Conservation (phyloP, 176 grass and related monocot genomes). For the Rhynchospora tenuis region DNA sequence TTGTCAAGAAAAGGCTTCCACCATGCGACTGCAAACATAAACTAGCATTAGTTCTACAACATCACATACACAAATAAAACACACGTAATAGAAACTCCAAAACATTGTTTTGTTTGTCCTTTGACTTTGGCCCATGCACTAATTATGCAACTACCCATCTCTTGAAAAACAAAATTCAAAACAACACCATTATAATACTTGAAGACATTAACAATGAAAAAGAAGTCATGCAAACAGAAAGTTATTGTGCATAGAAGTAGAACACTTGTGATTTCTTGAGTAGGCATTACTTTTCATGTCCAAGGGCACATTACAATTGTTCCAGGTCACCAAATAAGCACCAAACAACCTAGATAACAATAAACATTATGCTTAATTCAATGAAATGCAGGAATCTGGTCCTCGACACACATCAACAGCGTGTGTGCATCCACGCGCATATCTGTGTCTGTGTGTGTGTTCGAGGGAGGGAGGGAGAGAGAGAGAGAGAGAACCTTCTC, state of each 20-base stretch:
- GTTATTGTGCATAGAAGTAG: neutral
- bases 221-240: neutral
- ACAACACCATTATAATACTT: neutral
- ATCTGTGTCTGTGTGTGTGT: too few relatives aligned
- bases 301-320: neutral
- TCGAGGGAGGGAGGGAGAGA: neutral
- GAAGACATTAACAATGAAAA: neutral
- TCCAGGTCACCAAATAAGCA: neutral
- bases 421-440: too few relatives aligned
- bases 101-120: slow-evolving; percentile 26
- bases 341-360: neutral
- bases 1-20: slow-evolving; percentile 80
- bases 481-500: slow-evolving; percentile 56
- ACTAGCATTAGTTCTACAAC: neutral
- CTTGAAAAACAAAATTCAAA: neutral
- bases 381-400: neutral
- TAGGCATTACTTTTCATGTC: neutral
- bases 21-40: slow-evolving; percentile 50
- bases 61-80: neutral
- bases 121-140: neutral
- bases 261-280: neutral
- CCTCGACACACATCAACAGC: neutral
- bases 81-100: neutral
- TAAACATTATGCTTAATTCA: neutral
- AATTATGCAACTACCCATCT: neutral